Conservation (phyloP, 1,139 yeast genomes). For the Debaryomycetaceae sp. region DNA sequence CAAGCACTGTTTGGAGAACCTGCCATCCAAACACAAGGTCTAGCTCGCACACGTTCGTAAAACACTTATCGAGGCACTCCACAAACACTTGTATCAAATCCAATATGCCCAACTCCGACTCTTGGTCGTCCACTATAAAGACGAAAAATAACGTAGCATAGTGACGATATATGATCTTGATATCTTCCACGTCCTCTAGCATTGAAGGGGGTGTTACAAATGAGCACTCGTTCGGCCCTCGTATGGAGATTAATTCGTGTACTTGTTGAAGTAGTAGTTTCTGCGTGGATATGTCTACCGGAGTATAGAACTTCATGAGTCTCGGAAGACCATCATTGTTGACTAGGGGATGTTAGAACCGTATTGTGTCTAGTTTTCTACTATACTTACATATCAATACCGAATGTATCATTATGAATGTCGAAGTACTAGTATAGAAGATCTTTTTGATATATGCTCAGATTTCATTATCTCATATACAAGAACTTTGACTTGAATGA, state of each 20-base stretch:
- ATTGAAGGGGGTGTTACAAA: slow-evolving; percentile 79
- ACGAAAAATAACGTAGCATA: slow-evolving; percentile 95
- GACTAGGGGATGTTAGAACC: slow-evolving; percentile 42
- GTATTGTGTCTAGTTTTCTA: not conserved
- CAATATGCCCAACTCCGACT: slow-evolving; percentile 86
- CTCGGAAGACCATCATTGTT: slow-evolving; percentile 93
- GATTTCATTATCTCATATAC: no score
- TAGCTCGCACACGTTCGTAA: slow-evolving; percentile 89
- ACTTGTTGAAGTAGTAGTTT: slow-evolving; percentile 71
- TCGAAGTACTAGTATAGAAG: not conserved
- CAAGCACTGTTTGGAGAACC: slow-evolving; percentile 84
- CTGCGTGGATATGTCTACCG: slow-evolving; percentile 78
- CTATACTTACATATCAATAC: slow-evolving; percentile 74
- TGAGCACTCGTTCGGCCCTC: slow-evolving; percentile 74
- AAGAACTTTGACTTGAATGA: no score
- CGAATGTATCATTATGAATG: slow-evolving; percentile 70
- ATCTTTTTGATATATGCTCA: no score
- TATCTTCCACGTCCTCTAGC: slow-evolving; percentile 68
- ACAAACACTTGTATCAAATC: slow-evolving; percentile 97
- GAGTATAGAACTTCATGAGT: slow-evolving; percentile 86
- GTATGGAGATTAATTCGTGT: slow-evolving; percentile 60
- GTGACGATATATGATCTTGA: slow-evolving; percentile 87
- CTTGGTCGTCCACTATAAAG: slow-evolving; percentile 93
- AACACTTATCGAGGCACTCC: slow-evolving; percentile 88
- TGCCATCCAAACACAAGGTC: slow-evolving; percentile 98